Conservation (phyloP, 352 stramenopile genomes). For the Plasmopara viticola region DNA sequence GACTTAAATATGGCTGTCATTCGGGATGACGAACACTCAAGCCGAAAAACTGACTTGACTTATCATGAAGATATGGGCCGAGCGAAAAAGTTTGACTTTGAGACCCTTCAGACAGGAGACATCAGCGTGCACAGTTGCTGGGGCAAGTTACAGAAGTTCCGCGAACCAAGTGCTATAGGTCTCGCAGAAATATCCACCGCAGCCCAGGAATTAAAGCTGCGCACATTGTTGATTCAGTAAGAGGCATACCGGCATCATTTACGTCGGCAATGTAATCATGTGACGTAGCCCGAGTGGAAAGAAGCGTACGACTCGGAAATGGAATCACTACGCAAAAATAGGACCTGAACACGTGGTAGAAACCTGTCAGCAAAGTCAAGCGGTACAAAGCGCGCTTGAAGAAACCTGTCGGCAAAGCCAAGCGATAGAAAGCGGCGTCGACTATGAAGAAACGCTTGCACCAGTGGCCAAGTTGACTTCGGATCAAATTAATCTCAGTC, state of each 20-base stretch:
- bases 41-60: no score
- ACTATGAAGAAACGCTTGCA: no score
- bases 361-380: no score
- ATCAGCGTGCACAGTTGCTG: neutral
- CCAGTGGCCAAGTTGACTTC: neutral
- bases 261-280: conserved; percentile 1
- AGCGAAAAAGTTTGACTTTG: no score
- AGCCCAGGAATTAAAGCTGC: conserved; percentile 1
- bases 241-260: neutral
- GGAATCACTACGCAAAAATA: no score
- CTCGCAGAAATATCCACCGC: neutral
- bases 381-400: no score
- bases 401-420: no score
- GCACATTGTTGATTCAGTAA: neutral
- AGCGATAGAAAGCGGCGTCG: no score
- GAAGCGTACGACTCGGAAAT: neutral
- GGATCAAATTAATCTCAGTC: neutral
- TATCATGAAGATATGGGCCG: no score
- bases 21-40: no score
- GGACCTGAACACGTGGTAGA: no score
- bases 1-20: no score
- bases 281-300: neutral
- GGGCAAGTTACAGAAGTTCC: neutral
- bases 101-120: neutral
- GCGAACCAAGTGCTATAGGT: neutral